Percentiles rank a stretch among this genome's conserved stretches.
phyloP scores from a whole-genome alignment of 257 asterid genomes.

The Solanum pimpinellifolium region DNA sequence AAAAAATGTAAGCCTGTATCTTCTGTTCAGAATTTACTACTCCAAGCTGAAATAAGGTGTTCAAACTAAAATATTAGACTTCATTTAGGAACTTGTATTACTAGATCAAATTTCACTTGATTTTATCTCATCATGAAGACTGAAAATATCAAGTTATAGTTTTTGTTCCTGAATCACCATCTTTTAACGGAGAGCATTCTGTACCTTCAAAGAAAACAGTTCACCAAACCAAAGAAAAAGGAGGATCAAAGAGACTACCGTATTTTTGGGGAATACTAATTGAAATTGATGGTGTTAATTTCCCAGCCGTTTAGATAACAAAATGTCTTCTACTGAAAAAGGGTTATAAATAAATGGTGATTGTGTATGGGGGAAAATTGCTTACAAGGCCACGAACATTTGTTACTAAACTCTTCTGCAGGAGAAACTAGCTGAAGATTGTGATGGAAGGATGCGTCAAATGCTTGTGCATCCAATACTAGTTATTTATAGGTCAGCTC shows the following conservation, averaged over 20 bases:
- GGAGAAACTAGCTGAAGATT: neutral
- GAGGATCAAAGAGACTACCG: neutral
- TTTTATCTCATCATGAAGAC: neutral
- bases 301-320: neutral
- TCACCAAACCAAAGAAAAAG: neutral
- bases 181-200: neutral
- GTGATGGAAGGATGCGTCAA: neutral
- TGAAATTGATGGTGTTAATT: neutral
- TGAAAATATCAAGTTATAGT: neutral
- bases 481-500: conserved; percentile 33
- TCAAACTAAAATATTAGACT: neutral
- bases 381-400: neutral
- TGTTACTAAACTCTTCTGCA: neutral
- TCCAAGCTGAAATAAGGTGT: neutral
- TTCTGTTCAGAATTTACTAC: neutral
- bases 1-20: neutral
- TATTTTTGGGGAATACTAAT: neutral
- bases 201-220: neutral
- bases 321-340: neutral
- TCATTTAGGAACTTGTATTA: neutral
- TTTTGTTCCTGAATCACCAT: neutral
- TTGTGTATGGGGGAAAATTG: neutral
- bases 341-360: neutral
- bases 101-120: neutral
- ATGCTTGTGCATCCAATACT: neutral